Evolutionary conservation across 495 filamentous ascomycete species (phyloP).

Genomic region (Corynascus novoguineensis): DNA sequence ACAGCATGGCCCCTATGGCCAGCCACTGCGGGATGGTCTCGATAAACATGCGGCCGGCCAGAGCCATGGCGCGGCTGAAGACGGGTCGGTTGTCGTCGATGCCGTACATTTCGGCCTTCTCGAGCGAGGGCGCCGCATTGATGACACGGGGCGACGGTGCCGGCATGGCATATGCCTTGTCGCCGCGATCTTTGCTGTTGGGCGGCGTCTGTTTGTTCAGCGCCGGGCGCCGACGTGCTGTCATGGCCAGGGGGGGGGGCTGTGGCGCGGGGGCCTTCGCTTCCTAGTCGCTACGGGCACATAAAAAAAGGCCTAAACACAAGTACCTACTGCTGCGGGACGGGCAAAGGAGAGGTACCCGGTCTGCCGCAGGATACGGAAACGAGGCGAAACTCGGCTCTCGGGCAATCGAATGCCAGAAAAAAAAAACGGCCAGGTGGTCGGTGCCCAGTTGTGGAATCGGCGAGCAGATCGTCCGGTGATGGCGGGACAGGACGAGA

Average conservation of each 20-base stretch:
- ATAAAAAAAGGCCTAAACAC: constrained; percentile 14
- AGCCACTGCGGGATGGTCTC: constrained; percentile 64
- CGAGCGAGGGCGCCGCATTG: constrained; percentile 50
- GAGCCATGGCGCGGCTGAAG: constrained; percentile 48
- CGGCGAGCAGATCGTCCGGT: not conserved
- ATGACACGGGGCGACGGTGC: constrained; percentile 45
- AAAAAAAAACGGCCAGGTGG: not conserved
- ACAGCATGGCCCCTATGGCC: constrained; percentile 64
- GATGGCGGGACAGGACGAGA: not conserved
- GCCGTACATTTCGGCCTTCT: constrained; percentile 52
- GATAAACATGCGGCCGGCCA: constrained; percentile 51
- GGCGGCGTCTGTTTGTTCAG: constrained; percentile 32
- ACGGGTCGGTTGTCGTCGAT: constrained; percentile 51
- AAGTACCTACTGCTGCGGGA: not conserved
- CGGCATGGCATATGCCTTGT: constrained; percentile 26
- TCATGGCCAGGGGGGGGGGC: constrained; percentile 27
- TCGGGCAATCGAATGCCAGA: not conserved
- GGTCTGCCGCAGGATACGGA: constrained; percentile 3
- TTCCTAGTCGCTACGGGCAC: constrained; percentile 12
- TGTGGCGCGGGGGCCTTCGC: constrained; percentile 17
- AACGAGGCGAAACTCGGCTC: not conserved
- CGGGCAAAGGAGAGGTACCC: constrained; percentile 5
- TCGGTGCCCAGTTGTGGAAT: not conserved
- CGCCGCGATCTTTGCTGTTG: constrained; percentile 31
- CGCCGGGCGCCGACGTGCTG: constrained; percentile 31